Conservation (phyloP, 139 green algal species). For the Monoraphidium neglectum region DNA sequence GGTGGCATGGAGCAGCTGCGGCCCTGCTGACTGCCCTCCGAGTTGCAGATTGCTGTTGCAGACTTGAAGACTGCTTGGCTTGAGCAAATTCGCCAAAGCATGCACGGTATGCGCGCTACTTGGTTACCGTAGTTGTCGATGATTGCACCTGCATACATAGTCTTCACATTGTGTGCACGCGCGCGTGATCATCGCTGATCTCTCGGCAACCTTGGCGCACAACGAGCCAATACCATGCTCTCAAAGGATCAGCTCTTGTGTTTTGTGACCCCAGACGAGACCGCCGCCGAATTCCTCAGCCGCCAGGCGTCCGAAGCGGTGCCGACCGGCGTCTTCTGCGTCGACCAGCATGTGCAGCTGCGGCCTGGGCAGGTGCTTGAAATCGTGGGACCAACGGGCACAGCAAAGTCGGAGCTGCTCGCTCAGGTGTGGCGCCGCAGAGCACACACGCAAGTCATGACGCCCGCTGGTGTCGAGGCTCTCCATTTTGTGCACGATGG, state of each 20-base stretch:
- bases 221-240: no score
- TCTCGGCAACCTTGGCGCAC: no score
- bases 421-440: neutral
- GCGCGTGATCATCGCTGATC: no score
- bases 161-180: no score
- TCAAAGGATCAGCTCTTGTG: constrained; percentile 5
- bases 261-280: constrained; percentile 25
- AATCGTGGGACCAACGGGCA: constrained; percentile 5
- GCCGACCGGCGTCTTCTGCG: constrained; percentile 11
- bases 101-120: no score
- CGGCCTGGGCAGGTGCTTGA: constrained; percentile 19
- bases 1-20: no score
- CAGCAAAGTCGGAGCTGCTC: constrained; percentile 18
- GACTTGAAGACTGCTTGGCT: no score
- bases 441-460: neutral
- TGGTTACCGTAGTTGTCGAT: no score
- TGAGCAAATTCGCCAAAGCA: no score
- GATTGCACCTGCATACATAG: no score
- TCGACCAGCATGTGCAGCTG: constrained; percentile 20
- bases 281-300: constrained; percentile 14
- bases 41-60: no score
- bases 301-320: constrained; percentile 10
- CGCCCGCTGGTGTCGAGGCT: neutral
- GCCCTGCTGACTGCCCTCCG: no score
- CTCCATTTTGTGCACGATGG: neutral